Evolutionary conservation across 345 rosid species (phyloP).

Genomic region (Boechera divaricarpa): DNA sequence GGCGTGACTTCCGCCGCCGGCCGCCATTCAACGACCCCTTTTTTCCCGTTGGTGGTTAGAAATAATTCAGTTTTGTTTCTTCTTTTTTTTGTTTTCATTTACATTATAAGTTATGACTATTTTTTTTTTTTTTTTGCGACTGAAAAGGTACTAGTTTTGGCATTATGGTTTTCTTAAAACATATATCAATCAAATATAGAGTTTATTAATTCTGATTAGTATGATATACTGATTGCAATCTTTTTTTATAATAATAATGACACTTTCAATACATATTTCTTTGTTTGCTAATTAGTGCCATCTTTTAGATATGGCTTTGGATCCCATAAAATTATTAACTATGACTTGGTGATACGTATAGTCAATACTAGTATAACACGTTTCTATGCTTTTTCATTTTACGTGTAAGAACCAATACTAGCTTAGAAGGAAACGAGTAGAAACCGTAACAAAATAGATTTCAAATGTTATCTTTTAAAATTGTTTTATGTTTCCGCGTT

Average conservation of each 20-base stretch:
- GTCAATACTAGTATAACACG: not conserved
- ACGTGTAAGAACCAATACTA: not conserved
- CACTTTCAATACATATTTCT: not conserved
- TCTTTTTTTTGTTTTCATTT: no score
- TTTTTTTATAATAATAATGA: not conserved
- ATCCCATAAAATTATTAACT: not conserved
- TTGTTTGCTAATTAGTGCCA: not conserved
- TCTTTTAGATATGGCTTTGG: not conserved
- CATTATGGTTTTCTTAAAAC: no score
- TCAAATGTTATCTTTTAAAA: not conserved
- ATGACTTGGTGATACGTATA: not conserved
- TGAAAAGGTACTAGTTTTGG: no score
- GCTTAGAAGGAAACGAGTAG: slow-evolving; percentile 3
- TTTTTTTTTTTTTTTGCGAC: no score
- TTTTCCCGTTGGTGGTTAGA: slow-evolving; percentile 30
- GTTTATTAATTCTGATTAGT: not conserved
- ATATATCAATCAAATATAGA: no score
- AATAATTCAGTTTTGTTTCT: no score
- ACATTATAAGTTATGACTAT: no score
- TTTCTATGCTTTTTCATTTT: no score
- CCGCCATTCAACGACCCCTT: slow-evolving; percentile 33
- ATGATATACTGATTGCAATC: not conserved
- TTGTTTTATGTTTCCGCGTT: slow-evolving; percentile 32
- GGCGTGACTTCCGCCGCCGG: slow-evolving; percentile 44
- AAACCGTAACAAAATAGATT: not conserved